Evolutionary conservation across 495 filamentous ascomycete genomes (phyloP), one percentile per base, ranked within the genome.

Genomic region (Bacidia rubella): DNA sequence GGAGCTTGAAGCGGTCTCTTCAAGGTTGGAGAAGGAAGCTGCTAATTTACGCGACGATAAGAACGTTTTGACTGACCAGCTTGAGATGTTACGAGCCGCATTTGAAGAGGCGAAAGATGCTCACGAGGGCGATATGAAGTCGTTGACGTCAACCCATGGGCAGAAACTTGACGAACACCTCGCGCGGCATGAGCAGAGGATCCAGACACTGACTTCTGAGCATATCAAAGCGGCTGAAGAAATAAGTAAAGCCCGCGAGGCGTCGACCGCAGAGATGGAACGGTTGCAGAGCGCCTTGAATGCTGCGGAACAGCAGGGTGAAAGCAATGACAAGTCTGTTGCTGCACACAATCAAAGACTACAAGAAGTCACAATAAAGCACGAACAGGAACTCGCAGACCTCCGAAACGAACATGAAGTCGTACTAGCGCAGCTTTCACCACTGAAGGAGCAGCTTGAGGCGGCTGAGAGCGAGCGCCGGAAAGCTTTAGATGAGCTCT

Each of bases 381-480:
- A 58, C 12, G 25, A 58, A 32, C 47, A 58, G n/a, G 56, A 58
- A 19, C 40, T 51, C 11, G 25, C 19, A 15, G 20, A 42, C 9
- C 29, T 58, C 9, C 48, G 56, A 11, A 42, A 23, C 19, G 35
- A 55, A 25, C 11, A 55, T n/a, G 47, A 54, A 42, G 51, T 49
- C 23, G 47, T 48, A 17, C 27, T 45, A 15, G 47, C 40, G 9
- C 45, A 44, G 38, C 40, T 54, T 22, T 11, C 55, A 20, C 32
- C 52, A 12, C 47, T 58, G 19, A 40, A 27, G 29, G 20, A 21
- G 10, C 42, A 46, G 12, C 32, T 55, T 4, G 22, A 44, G 15
- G 17, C 20, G 32, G 19, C 49, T 20, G 32, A 52, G 17, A 23
- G 4, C 39, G 32, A 42, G 49, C 49, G 24, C 23, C 29, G 12